phyloP scores from a whole-genome alignment of 208 protist genomes.

The Tritrichomonas musculus region DNA sequence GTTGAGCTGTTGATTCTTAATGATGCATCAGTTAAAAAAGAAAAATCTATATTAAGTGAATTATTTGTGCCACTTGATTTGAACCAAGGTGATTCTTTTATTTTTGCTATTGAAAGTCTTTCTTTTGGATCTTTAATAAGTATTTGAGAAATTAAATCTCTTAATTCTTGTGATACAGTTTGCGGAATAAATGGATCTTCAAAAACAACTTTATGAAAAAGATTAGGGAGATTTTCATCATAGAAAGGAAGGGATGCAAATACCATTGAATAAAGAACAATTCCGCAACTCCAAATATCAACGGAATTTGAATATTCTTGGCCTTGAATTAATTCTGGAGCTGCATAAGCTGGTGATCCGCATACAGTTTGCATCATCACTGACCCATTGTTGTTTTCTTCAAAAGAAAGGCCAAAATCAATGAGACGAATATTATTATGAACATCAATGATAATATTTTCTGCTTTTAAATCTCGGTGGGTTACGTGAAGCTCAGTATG shows the following conservation, averaged over 20 bases:
- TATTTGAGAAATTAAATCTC: too few species aligned
- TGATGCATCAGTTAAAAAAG: too few species aligned
- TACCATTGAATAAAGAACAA: not conserved
- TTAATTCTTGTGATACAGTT: too few species aligned
- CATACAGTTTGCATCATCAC: not conserved
- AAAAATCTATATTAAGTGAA: too few species aligned
- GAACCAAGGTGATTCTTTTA: too few species aligned
- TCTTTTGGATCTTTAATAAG: too few species aligned
- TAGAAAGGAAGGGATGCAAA: not conserved
- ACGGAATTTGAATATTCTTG: not conserved
- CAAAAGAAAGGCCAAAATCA: conserved; percentile 35
- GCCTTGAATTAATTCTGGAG: not conserved
- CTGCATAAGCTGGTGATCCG: not conserved
- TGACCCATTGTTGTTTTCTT: not conserved
- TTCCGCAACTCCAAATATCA: not conserved
- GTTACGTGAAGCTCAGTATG: conserved; percentile 12
- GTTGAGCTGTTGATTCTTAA: too few species aligned
- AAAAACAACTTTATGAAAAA: not conserved
- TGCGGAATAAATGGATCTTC: not conserved
- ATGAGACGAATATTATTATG: conserved; percentile 23
- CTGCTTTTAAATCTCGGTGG: conserved; percentile 40
- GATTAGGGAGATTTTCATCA: not conserved
- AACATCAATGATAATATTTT: conserved; percentile 35
- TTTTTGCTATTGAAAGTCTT: too few species aligned
- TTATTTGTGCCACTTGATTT: too few species aligned